Evolutionary conservation across 2,329 filamentous ascomycete species (phyloP).

Genomic region (Penicillium sp.): DNA sequence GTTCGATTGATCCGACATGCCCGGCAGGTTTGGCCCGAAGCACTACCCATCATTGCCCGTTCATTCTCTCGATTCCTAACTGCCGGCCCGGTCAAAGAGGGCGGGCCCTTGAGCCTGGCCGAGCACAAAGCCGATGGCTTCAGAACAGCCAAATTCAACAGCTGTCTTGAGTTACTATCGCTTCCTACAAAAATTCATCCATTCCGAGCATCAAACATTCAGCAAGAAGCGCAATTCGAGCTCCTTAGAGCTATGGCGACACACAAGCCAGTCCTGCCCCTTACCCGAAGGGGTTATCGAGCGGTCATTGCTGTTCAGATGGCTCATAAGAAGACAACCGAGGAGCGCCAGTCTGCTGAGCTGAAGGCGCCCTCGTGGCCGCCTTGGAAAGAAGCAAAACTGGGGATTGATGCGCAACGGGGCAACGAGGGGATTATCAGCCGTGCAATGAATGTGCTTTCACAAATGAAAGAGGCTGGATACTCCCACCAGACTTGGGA

Average conservation of each 20-base stretch:
- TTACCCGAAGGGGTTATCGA: slow-evolving; percentile 59
- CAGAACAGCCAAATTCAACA: slow-evolving; percentile 49
- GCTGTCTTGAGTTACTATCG: slow-evolving; percentile 49
- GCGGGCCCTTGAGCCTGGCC: slow-evolving; percentile 1
- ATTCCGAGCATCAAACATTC: slow-evolving; percentile 47
- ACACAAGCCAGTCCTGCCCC: slow-evolving; percentile 52
- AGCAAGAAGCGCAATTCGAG: slow-evolving; percentile 58
- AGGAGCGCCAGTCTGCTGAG: slow-evolving; percentile 57
- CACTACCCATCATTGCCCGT: slow-evolving; percentile 43
- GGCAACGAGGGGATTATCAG: slow-evolving; percentile 57
- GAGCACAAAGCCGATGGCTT: slow-evolving; percentile 19
- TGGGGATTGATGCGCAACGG: slow-evolving; percentile 59
- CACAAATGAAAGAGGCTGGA: slow-evolving; percentile 59
- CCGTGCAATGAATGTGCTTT: slow-evolving; percentile 55
- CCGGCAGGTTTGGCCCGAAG: slow-evolving; percentile 48
- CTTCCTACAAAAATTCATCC: slow-evolving; percentile 49
- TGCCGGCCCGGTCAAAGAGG: slow-evolving; percentile 4
- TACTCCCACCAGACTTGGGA: slow-evolving; percentile 55
- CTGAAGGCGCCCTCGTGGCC: slow-evolving; percentile 63
- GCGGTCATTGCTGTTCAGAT: slow-evolving; percentile 57
- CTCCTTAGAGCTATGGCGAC: slow-evolving; percentile 58
- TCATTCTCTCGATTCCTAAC: slow-evolving; percentile 39
- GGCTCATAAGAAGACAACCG: slow-evolving; percentile 54
- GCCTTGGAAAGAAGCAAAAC: slow-evolving; percentile 62
- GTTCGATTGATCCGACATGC: slow-evolving; percentile 52